phyloP scores from a whole-genome alignment of 306 rosid species.

The Luffa acutangula region DNA sequence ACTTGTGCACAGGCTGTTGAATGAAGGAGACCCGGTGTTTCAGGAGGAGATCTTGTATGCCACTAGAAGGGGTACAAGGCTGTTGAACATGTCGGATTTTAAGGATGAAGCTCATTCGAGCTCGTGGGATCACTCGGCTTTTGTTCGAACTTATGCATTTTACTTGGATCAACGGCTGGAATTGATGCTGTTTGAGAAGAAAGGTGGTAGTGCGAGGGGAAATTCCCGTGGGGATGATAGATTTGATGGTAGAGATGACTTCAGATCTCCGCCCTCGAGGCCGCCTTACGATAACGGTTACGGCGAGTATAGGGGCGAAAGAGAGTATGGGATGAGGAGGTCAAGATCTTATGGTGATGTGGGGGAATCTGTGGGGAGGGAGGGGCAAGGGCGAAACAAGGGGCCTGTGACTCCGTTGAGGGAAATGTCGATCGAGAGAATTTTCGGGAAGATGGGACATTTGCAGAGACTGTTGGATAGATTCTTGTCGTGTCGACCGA shows the following conservation, averaged over 20 bases:
- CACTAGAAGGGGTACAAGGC: slow-evolving; percentile 82
- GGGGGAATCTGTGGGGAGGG: slow-evolving; percentile 38
- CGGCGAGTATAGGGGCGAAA: slow-evolving; percentile 42
- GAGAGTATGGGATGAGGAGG: slow-evolving; percentile 56
- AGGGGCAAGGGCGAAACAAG: slow-evolving; percentile 30
- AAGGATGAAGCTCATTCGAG: slow-evolving; percentile 94
- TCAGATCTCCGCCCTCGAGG: slow-evolving; percentile 68
- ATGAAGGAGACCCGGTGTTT: slow-evolving; percentile 64
- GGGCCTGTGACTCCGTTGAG: slow-evolving; percentile 64
- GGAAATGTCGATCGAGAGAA: slow-evolving; percentile 79
- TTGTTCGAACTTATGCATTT: slow-evolving; percentile 78
- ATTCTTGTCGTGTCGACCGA: slow-evolving; percentile 80
- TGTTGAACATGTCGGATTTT: slow-evolving; percentile 76
- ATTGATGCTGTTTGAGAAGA: slow-evolving; percentile 52
- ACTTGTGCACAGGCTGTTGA: slow-evolving; percentile 69
- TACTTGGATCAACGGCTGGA: slow-evolving; percentile 88
- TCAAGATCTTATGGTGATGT: slow-evolving; percentile 84
- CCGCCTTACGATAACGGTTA: slow-evolving; percentile 51
- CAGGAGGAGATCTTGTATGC: slow-evolving; percentile 88
- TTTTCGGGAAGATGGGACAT: slow-evolving; percentile 84
- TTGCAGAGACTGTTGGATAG: slow-evolving; percentile 83
- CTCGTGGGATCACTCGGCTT: slow-evolving; percentile 96
- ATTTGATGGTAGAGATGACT: slow-evolving; percentile 50
- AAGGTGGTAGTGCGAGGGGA: slow-evolving; percentile 15
- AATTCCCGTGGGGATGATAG: slow-evolving; percentile 32